Evolutionary conservation across 139 green algal species (phyloP), one percentile per base, ranked within the genome.

Genomic region (Chloropicon primus): DNA sequence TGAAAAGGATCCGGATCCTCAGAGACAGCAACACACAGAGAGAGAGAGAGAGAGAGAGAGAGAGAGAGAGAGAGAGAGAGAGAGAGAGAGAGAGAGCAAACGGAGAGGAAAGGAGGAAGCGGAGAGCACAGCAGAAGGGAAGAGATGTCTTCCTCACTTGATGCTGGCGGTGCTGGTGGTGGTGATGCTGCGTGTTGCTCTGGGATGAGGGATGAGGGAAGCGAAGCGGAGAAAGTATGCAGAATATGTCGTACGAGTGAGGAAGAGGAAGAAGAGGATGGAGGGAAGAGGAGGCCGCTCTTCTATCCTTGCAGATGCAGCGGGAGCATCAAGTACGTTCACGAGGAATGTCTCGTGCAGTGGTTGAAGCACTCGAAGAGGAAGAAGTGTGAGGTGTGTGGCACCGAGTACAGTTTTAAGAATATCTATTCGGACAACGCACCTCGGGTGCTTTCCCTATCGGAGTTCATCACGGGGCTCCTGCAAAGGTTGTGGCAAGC

Each of bases 301-400:
- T 92, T 84, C 73, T 79, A 90, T 76, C 88, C 88, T 1, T 92
- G 88, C 80, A 82, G 80, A 3, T 92, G 87, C 77, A 85, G 76
- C 24, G 88, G 88, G 24, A 88, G 78, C 80, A 92, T 92, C 74
- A 86, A 86, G 72, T 89, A 85, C 72, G 88, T 92, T 5, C 88
- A 92, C 76, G 79, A 92, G 77, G 78, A 82, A 25, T 92, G 88
- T 78, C 29, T 92, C 1, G 79, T 85, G 2, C 77, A 86, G 27
- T 92, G 88, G 88, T 79, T 92, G 17, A 54, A 77, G 1, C 87
- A 92, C 81, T 90, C 86, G 41, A 81, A 83, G 1, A 84, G 80
- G n/a, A 76, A 53, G 1, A 78, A 84, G 26, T 92, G 88, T 28
- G 88, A 92, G 86, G 87, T 86, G 25, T 62, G 41, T 17, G 41